A percentile compares a stretch with the other conserved stretches of the same genome.
phyloP scores from a whole-genome alignment of 2,329 filamentous ascomycete species.

The Arthrobotrys musiformis region DNA sequence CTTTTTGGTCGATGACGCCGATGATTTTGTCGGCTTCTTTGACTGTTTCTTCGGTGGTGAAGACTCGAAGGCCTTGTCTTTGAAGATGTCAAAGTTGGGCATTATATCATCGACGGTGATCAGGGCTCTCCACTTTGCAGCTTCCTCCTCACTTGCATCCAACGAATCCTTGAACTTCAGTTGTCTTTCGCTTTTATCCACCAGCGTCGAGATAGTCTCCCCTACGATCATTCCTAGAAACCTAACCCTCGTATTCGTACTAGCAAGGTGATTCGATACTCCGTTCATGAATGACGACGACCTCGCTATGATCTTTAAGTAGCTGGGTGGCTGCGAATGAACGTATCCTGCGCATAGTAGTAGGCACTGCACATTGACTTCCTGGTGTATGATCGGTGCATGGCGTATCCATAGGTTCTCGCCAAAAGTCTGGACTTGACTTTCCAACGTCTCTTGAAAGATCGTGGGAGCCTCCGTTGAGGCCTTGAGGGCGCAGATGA shows the following conservation, averaged over 20 bases:
- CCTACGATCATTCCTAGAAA: constrained; percentile 91
- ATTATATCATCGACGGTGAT: constrained; percentile 71
- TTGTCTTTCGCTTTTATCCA: constrained; percentile 71
- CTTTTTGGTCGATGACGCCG: constrained; percentile 60
- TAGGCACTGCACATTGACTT: constrained; percentile 83
- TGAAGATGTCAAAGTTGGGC: constrained; percentile 41
- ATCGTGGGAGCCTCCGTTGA: constrained; percentile 63
- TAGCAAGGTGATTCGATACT: constrained; percentile 84
- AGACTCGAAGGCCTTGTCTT: neutral
- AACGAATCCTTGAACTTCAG: constrained; percentile 85
- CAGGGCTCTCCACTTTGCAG: constrained; percentile 77
- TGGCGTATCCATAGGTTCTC: constrained; percentile 89
- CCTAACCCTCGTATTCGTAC: constrained; percentile 78
- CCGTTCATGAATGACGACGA: constrained; percentile 78
- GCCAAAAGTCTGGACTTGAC: constrained; percentile 69
- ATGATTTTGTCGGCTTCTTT: constrained; percentile 60
- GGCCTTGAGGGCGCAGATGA: constrained; percentile 70
- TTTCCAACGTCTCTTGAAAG: constrained; percentile 45
- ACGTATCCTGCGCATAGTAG: constrained; percentile 82
- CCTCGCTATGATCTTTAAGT: constrained; percentile 75
- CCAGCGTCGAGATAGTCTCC: constrained; percentile 74
- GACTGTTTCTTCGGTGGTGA: constrained; percentile 57
- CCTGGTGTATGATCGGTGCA: constrained; percentile 84
- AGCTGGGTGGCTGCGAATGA: constrained; percentile 72
- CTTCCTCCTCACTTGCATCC: constrained; percentile 78